Evolutionary conservation across 2,329 filamentous ascomycete genomes (phyloP), one percentile per base, ranked within the genome.

Genomic region (Trichophyton equinum): DNA sequence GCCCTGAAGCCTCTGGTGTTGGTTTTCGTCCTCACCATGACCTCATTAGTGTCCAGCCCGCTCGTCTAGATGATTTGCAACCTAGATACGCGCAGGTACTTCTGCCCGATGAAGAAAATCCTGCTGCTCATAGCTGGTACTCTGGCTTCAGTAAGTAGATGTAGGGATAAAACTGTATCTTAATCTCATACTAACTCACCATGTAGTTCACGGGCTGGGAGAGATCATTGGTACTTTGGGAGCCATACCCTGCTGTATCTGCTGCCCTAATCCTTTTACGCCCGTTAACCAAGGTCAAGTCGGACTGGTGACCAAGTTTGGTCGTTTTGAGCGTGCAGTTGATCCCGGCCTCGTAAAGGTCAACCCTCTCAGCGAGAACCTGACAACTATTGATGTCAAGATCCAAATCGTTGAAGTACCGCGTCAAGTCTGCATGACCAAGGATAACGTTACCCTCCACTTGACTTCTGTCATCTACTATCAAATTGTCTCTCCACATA

Each of bases 391-490:
- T 72, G 94, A 99, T 74, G 94, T 99, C 78, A 99, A 97, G 85
- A 96, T 97, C 68, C 94, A 99, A 78, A 96, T 96, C 66, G 90
- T 95, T 73, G 76, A 99, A 79, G 94, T 99, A 25, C 92, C 92
- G 18, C 85, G 91, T 76, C 94, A 99, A 77, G 85, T 92, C 64
- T 97, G 94, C 81, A 99, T 99, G 91, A 99, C 94, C 74, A 97
- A 97, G 79, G 94, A 99, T 81, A 99, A 99, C 70, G 94, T 97
- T 65, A 95, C 89, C 53, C 81, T 99, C 47, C 86, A 91, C 69
- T 81, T 99, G 67, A 97, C 91, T 56, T 95, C 89, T 4, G 94
- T 99, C 72, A 96, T 99, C 77, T 99, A 99, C 82, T 99, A 99
- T 79, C 91, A 96, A 81, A 92, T 99, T 71, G 88, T 87, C 60